Conservation (phyloP, 768 basidiomycete species). For the Tricholoma saponaceum region DNA sequence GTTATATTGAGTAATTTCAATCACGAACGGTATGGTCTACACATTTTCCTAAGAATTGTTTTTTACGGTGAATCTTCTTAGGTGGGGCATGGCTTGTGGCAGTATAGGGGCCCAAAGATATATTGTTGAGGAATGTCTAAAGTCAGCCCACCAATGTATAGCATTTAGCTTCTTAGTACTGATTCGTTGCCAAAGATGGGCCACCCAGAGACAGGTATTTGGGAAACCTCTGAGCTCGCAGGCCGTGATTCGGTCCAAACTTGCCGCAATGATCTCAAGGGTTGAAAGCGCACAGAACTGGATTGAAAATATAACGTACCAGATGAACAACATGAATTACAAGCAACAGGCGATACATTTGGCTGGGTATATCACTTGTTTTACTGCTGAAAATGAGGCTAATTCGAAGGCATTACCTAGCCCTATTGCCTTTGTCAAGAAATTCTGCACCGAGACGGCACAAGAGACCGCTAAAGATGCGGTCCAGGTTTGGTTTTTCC, state of each 20-base stretch:
- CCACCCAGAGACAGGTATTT: conserved; percentile 73
- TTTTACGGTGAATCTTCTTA: conserved; percentile 15
- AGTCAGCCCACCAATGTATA: conserved; percentile 30
- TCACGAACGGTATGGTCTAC: conserved; percentile 66
- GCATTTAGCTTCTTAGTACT: not conserved
- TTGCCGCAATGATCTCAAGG: conserved; percentile 78
- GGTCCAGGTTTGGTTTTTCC: conserved; percentile 31
- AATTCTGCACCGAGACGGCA: conserved; percentile 68
- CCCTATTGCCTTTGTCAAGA: conserved; percentile 79
- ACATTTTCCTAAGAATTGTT: not conserved
- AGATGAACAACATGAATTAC: conserved; percentile 86
- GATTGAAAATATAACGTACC: conserved; percentile 83
- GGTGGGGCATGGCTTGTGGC: conserved; percentile 66
- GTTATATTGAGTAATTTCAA: conserved; percentile 55
- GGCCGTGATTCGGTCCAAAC: conserved; percentile 72
- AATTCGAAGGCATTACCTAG: conserved; percentile 23
- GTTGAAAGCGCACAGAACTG: conserved; percentile 80
- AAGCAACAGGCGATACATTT: conserved; percentile 69
- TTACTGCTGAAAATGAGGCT: not conserved
- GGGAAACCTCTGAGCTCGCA: conserved; percentile 66
- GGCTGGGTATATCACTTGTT: conserved; percentile 50
- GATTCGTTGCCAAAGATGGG: conserved; percentile 47
- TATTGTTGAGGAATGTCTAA: conserved; percentile 74
- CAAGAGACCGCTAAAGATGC: conserved; percentile 82
- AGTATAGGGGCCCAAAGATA: conserved; percentile 52